phyloP scores from a whole-genome alignment of 805 yeast genomes.

The Danielozyma ontarioensis region DNA sequence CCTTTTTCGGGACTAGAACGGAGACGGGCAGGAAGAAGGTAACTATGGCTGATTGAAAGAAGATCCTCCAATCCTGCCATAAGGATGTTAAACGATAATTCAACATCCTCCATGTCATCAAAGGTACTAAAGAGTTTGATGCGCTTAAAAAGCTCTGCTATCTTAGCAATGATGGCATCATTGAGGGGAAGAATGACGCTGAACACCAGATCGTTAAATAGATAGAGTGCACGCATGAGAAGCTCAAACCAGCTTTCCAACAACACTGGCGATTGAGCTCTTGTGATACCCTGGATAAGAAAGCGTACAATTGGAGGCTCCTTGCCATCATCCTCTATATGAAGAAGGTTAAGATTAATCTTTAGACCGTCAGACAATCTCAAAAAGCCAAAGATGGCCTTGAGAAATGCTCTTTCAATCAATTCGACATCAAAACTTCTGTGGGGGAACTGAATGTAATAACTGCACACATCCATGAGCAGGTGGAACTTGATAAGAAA shows the following conservation, averaged over 20 bases:
- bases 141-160: slow-evolving; percentile 25
- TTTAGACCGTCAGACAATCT: slow-evolving; percentile 23
- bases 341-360: slow-evolving; percentile 22
- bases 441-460: slow-evolving; percentile 10
- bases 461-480: slow-evolving; percentile 32
- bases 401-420: slow-evolving; percentile 21
- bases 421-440: slow-evolving; percentile 19
- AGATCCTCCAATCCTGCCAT: slow-evolving; percentile 65
- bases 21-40: slow-evolving; percentile 20
- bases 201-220: slow-evolving; percentile 49
- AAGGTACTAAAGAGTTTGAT: slow-evolving; percentile 13
- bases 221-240: slow-evolving; percentile 45
- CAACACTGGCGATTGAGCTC: slow-evolving; percentile 37
- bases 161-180: slow-evolving; percentile 42
- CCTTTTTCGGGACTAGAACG: too few species aligned
- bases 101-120: slow-evolving; percentile 26
- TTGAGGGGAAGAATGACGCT: slow-evolving; percentile 51
- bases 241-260: slow-evolving; percentile 46
- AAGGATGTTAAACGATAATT: slow-evolving; percentile 39
- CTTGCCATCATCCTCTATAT: slow-evolving; percentile 24
- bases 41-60: slow-evolving; percentile 53
- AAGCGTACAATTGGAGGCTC: slow-evolving; percentile 37
- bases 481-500: slow-evolving; percentile 42
- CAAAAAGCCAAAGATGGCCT: slow-evolving; percentile 24
- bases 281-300: slow-evolving; percentile 45